phyloP scores from a whole-genome alignment of 1,284 basidiomycete genomes.

The Taiwanofungus camphoratus region DNA sequence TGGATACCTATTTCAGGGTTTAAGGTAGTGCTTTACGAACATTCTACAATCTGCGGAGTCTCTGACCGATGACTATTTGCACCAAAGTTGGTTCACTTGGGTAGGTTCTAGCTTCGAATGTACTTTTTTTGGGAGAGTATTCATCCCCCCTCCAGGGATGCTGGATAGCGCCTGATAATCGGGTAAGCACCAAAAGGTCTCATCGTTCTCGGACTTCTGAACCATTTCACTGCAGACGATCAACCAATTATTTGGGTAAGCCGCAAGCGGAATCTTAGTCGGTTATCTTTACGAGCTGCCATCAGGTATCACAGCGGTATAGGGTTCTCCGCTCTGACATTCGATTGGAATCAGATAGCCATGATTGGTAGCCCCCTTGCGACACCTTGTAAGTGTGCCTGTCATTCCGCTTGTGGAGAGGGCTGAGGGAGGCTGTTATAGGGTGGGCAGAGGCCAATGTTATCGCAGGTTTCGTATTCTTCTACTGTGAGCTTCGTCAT shows the following conservation, averaged over 20 bases:
- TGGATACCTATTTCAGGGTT: constrained; percentile 56
- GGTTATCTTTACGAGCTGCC: too few relatives aligned
- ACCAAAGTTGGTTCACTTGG: constrained; percentile 53
- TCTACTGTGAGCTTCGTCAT: constrained; percentile 44
- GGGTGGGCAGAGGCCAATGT: constrained; percentile 81
- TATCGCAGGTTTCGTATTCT: constrained; percentile 70
- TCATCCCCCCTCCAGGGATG: constrained; percentile 32
- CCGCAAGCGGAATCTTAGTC: too few relatives aligned
- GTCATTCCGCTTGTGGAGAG: too few relatives aligned
- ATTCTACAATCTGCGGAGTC: not conserved
- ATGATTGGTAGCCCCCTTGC: constrained; percentile 51
- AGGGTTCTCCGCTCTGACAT: constrained; percentile 55
- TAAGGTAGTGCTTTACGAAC: constrained; percentile 17
- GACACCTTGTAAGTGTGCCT: constrained; percentile 27
- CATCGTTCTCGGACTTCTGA: not conserved
- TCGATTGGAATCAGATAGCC: constrained; percentile 69
- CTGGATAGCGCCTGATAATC: constrained; percentile 75
- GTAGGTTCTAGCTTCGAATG: constrained; percentile 25
- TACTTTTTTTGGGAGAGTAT: not conserved
- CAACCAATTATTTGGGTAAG: constrained; percentile 78
- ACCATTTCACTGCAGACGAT: constrained; percentile 29
- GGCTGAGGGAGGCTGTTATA: constrained; percentile 4
- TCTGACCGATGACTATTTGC: constrained; percentile 28
- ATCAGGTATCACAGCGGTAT: constrained; percentile 44
- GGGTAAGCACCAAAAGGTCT: constrained; percentile 30